Conservation (phyloP, 345 rosid genomes). For the Bretschneidera sinensis region DNA sequence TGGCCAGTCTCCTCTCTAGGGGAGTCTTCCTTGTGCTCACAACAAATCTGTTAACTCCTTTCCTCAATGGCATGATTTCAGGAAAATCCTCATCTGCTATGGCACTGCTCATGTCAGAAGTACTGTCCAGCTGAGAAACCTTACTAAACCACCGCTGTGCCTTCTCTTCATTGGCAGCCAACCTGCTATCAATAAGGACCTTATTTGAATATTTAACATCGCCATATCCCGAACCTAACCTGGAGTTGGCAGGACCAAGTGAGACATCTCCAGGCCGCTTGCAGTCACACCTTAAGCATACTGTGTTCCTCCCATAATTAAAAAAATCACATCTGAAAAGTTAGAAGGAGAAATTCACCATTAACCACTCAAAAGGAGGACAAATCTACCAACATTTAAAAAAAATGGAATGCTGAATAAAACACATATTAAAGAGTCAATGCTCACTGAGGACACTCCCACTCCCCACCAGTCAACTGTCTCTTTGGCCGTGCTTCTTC, state of each 20-base stretch:
- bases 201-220: conserved; percentile 27
- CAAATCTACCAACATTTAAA: conserved; percentile 7
- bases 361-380: conserved; percentile 1
- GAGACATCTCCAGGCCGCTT: conserved; percentile 53
- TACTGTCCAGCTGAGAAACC: conserved; percentile 53
- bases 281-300: conserved; percentile 96
- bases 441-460: conserved; percentile 99
- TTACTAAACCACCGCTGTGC: conserved; percentile 74
- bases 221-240: conserved; percentile 27
- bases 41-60: conserved; percentile 90
- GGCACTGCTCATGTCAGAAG: conserved; percentile 46
- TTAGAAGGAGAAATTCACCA: conserved; percentile 16
- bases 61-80: conserved; percentile 87
- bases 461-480: conserved; percentile 84
- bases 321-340: conserved; percentile 73
- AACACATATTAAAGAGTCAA: conserved; percentile 4
- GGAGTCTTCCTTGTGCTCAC: conserved; percentile 93
- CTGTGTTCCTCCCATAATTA: conserved; percentile 68
- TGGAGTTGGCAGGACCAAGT: conserved; percentile 21
- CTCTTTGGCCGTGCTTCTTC: conserved; percentile 78
- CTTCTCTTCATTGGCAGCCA: conserved; percentile 78
- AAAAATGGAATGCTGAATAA: conserved; percentile 15
- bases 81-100: conserved; percentile 85
- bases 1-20: conserved; percentile 65
- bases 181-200: conserved; percentile 43